Percentiles rank a stretch among this genome's conserved stretches.
Conservation (phyloP, 495 filamentous ascomycete species). For the Talaromyces wortmannii region DNA sequence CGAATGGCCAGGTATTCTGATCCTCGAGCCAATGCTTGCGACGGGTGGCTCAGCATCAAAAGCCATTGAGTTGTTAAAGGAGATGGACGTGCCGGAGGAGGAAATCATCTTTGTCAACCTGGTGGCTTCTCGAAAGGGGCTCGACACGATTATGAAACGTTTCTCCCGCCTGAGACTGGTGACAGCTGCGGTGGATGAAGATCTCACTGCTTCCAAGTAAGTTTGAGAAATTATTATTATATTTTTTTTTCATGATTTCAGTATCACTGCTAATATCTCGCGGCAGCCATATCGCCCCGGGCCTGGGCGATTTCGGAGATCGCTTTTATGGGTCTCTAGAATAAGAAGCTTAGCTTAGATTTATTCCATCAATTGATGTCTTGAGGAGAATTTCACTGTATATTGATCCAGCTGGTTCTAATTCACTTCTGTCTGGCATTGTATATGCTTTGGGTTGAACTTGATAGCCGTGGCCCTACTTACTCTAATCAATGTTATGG, state of each 20-base stretch:
- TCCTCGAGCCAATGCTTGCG: conserved; percentile 18
- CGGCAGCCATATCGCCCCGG: conserved; percentile 12
- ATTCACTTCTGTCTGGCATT: not conserved
- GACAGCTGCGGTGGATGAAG: conserved; percentile 11
- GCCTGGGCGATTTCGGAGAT: conserved; percentile 16
- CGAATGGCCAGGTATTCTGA: conserved; percentile 6
- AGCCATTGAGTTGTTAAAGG: conserved; percentile 9
- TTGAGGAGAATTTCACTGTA: too few species aligned
- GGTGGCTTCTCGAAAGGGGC: conserved; percentile 8
- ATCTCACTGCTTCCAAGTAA: conserved; percentile 12
- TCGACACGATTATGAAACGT: conserved; percentile 5
- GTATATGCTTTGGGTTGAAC: not conserved
- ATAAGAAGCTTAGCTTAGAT: not conserved
- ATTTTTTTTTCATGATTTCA: not conserved
- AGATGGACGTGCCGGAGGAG: conserved; percentile 9
- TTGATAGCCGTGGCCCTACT: not conserved
- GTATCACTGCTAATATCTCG: not conserved
- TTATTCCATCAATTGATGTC: too few species aligned
- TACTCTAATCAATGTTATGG: not conserved
- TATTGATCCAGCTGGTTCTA: not conserved
- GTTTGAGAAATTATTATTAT: not conserved
- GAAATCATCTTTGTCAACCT: conserved; percentile 15
- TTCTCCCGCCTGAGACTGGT: conserved; percentile 12
- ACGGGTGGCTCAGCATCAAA: conserved; percentile 13
- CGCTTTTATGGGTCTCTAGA: conserved; percentile 10